Conservation (phyloP, 1,139 yeast species). For the Williopsis jadinii region DNA sequence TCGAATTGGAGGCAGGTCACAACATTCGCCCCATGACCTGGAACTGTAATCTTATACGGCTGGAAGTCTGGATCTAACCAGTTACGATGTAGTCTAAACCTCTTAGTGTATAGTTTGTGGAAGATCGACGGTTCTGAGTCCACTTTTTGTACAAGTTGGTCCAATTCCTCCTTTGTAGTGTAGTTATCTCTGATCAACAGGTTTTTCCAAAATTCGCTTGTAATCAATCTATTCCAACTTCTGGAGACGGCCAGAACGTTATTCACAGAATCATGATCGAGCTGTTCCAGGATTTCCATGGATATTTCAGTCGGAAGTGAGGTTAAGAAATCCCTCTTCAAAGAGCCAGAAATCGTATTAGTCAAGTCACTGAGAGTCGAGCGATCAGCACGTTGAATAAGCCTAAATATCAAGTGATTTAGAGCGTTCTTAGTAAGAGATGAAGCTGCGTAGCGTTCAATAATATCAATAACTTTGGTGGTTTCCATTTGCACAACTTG, state of each 20-base stretch:
- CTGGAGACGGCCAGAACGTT: constrained; percentile 60
- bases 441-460: constrained; percentile 20
- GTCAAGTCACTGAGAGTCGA: constrained; percentile 63
- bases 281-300: constrained; percentile 53
- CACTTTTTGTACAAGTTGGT: constrained; percentile 12
- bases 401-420: constrained; percentile 42
- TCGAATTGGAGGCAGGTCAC: constrained; percentile 94
- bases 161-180: constrained; percentile 28
- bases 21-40: constrained; percentile 73
- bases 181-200: constrained; percentile 49
- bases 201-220: constrained; percentile 53
- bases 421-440: constrained; percentile 12
- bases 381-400: constrained; percentile 62
- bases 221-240: constrained; percentile 61
- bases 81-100: constrained; percentile 56
- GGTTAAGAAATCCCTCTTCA: constrained; percentile 67
- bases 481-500: constrained; percentile 19
- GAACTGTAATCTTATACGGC: constrained; percentile 65
- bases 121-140: constrained; percentile 4
- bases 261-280: constrained; percentile 61
- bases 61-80: constrained; percentile 77
- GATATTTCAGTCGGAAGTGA: constrained; percentile 75
- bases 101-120: constrained; percentile 30
- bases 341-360: constrained; percentile 48
- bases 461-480: constrained; percentile 20